phyloP scores from a whole-genome alignment of 441 rosid genomes.

The Gossypium lobatum region DNA sequence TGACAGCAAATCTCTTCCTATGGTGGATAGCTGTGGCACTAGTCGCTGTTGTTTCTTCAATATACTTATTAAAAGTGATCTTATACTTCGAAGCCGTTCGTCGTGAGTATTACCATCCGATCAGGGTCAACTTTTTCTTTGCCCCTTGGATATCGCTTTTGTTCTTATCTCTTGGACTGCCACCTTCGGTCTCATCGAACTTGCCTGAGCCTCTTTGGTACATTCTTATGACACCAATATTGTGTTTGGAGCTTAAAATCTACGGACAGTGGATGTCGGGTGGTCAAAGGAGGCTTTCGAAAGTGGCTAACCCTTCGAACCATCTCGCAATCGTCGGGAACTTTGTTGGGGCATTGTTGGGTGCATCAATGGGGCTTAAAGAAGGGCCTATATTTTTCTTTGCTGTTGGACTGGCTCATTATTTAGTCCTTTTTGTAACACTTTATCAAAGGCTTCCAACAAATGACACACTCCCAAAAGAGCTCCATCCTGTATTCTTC shows the following conservation, averaged over 20 bases:
- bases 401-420: constrained; percentile 80
- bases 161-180: constrained; percentile 70
- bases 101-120: constrained; percentile 75
- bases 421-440: constrained; percentile 73
- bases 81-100: constrained; percentile 82
- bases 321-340: constrained; percentile 80
- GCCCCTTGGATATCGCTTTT: constrained; percentile 81
- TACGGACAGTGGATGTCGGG: constrained; percentile 97
- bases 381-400: constrained; percentile 92
- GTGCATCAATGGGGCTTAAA: constrained; percentile 77
- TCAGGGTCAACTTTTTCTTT: constrained; percentile 85
- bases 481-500: constrained; percentile 89
- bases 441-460: constrained; percentile 91
- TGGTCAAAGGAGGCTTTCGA: constrained; percentile 78
- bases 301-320: constrained; percentile 85
- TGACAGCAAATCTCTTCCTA: constrained; percentile 38
- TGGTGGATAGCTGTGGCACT: constrained; percentile 64
- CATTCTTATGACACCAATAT: constrained; percentile 66
- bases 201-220: constrained; percentile 64
- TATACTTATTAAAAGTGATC: constrained; percentile 53
- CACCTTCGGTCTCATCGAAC: constrained; percentile 36
- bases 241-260: constrained; percentile 70
- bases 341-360: constrained; percentile 80
- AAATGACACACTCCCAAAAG: constrained; percentile 75
- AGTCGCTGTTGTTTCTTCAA: constrained; percentile 32